A percentile compares a stretch with the other conserved stretches of the same genome.
Evolutionary conservation across 2,329 filamentous ascomycete species (phyloP).

Genomic region (Colletotrichum lentis): DNA sequence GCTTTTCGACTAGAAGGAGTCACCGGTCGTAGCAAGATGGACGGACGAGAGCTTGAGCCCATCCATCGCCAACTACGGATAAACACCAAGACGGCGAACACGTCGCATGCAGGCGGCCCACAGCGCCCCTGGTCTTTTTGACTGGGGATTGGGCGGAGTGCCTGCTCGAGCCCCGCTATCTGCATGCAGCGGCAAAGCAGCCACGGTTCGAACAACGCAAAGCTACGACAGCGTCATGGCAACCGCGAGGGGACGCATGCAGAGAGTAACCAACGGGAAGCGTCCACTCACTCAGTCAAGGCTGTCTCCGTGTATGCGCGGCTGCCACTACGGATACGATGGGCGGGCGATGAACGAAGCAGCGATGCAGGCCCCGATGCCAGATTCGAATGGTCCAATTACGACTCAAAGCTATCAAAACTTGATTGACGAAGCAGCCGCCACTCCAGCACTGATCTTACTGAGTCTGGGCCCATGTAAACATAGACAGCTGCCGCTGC

Average conservation of each 20-base stretch:
- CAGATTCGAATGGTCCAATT: background rate
- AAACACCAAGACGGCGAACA: slow-evolving; percentile 4
- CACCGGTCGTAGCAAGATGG: background rate
- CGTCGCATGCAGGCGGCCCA: slow-evolving; percentile 32
- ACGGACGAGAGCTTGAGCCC: background rate
- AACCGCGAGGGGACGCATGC: slow-evolving; percentile 32
- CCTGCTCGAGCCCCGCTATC: slow-evolving; percentile 12
- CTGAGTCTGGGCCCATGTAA: slow-evolving; percentile 26
- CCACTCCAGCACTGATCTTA: slow-evolving; percentile 15
- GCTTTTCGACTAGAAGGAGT: background rate
- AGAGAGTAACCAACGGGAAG: slow-evolving; percentile 18
- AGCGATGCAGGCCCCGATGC: background rate
- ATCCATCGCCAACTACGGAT: background rate
- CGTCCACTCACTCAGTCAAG: background rate
- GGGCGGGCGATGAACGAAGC: slow-evolving; percentile 23
- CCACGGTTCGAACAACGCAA: slow-evolving; percentile 28
- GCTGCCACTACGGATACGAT: slow-evolving; percentile 9
- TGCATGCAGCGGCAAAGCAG: slow-evolving; percentile 31
- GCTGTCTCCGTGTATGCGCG: slow-evolving; percentile 16
- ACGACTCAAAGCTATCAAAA: background rate
- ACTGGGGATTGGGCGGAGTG: slow-evolving; percentile 8
- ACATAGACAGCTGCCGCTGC: slow-evolving; percentile 30
- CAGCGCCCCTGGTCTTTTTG: background rate
- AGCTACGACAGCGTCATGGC: slow-evolving; percentile 37
- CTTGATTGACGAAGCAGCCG: slow-evolving; percentile 5